Percentiles rank a stretch among this genome's conserved stretches.
Evolutionary conservation across 345 rosid genomes (phyloP).

Genomic region (Lepidium africanum): DNA sequence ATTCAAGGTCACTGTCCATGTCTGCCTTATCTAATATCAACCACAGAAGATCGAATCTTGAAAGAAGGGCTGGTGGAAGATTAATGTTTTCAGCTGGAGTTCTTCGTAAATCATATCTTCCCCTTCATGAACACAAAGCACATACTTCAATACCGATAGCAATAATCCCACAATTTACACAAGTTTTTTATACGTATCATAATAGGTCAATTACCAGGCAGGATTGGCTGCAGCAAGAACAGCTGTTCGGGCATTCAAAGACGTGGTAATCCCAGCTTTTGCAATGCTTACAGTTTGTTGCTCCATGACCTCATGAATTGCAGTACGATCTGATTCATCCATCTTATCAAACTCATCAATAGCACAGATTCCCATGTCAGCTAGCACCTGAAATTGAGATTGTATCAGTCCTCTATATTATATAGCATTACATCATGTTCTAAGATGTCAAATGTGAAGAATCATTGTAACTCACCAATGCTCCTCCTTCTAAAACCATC

Average conservation of each 20-base stretch:
- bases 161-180: not conserved
- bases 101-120: conserved; percentile 87
- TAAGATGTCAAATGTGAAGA: not conserved
- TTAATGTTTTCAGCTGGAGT: conserved; percentile 97
- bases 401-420: not conserved
- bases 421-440: not conserved
- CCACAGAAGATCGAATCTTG: conserved; percentile 93
- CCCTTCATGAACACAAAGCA: conserved; percentile 47
- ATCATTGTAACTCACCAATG: conserved; percentile 55
- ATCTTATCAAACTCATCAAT: conserved; percentile 99
- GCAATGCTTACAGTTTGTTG: conserved; percentile 99
- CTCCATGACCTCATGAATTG: conserved; percentile 98
- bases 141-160: conserved; percentile 11
- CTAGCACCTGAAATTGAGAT: conserved; percentile 64
- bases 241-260: conserved; percentile 94
- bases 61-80: conserved; percentile 94
- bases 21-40: conserved; percentile 95
- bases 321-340: conserved; percentile 98
- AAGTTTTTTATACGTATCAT: not conserved
- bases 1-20: conserved; percentile 90
- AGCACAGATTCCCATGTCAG: conserved; percentile 99
- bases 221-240: conserved; percentile 99
- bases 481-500: conserved; percentile 98
- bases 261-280: conserved; percentile 97
- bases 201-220: conserved; percentile 59